A percentile compares a stretch with the other conserved stretches of the same genome.
Conservation (phyloP, 1,139 yeast genomes). For the Arxiozyma telluris region DNA sequence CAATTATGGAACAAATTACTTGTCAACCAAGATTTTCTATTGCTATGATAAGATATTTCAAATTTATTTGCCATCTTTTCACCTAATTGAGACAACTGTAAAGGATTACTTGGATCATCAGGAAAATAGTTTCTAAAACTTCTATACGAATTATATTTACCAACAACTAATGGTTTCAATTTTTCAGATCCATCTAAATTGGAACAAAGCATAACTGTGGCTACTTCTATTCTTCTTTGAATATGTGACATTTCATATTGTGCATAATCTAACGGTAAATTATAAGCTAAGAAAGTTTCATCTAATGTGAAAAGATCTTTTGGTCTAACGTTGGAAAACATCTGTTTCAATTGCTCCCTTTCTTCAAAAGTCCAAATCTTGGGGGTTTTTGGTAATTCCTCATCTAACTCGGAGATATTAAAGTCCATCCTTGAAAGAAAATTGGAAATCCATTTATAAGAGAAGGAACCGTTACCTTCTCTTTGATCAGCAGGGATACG, state of each 20-base stretch:
- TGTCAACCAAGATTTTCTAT: constrained; percentile 57
- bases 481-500: constrained; percentile 45
- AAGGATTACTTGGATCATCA: constrained; percentile 21
- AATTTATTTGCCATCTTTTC: constrained; percentile 44
- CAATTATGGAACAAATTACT: constrained; percentile 59
- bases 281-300: constrained; percentile 53
- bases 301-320: constrained; percentile 52
- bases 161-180: constrained; percentile 51
- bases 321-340: constrained; percentile 35
- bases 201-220: constrained; percentile 55
- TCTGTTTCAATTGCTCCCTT: constrained; percentile 35
- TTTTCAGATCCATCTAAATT: constrained; percentile 58
- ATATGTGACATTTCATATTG: constrained; percentile 42
- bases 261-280: constrained; percentile 52
- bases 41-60: constrained; percentile 49
- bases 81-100: constrained; percentile 22
- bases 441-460: constrained; percentile 57
- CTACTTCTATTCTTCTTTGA: constrained; percentile 31
- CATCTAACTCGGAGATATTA: constrained; percentile 39
- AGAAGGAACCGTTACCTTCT: constrained; percentile 57
- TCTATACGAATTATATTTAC: constrained; percentile 44
- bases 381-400: constrained; percentile 41
- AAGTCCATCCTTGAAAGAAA: constrained; percentile 48
- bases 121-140: constrained; percentile 41
- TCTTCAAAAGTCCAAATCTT: constrained; percentile 59